Evolutionary conservation across 2,329 filamentous ascomycete genomes (phyloP), one percentile per base, ranked within the genome.

Genomic region (Emergomyces orientalis): DNA sequence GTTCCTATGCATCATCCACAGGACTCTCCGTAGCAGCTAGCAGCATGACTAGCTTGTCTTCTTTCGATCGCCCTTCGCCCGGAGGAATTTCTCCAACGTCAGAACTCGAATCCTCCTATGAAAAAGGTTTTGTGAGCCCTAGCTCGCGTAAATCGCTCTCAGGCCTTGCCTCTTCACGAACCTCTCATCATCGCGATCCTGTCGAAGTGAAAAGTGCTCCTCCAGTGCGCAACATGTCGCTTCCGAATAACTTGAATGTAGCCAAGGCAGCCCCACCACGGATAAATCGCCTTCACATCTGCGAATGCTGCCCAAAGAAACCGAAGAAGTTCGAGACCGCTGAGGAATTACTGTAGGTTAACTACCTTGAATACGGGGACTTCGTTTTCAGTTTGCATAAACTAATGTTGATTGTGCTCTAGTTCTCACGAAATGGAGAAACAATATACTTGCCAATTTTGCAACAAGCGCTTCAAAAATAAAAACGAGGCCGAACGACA

Each of bases 401-500:
- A 30, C 34, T 57, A 22, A 47, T 22, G 17, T 32, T n/a, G 17
- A 22, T 55, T 27, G 3, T 39, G 13, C 22, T 61, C 22, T 71
- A 97, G 93, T 67, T 80, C 87, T 54, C 93, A 97, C 74, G 90
- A 94, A 76, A 87, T 90, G 72, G 94, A 97, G 76, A 97, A 97
- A 76, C 93, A 97, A 76, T 97, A 97, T 75, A 90, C 90, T 66
- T 97, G 93, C 75, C 84, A 86, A 34, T 97, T 90, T 74, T 97
- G 93, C 75, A 89, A 89, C 51, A 97, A 97, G 73, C 87, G 93
- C 13, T 97, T 97, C 81, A 97, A 97, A 78, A 97, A 97, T 79
- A 97, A 97, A 78, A 97, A 97, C 71, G 94, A 97, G 78, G 92
- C 92, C 2, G 93, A 97, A 75, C 86, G 94, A 39, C 93, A 97